A percentile compares a stretch with the other conserved stretches of the same genome.
Evolutionary conservation across 352 stramenopile genomes (phyloP).

Genomic region (Halophytophthora polymorphica): DNA sequence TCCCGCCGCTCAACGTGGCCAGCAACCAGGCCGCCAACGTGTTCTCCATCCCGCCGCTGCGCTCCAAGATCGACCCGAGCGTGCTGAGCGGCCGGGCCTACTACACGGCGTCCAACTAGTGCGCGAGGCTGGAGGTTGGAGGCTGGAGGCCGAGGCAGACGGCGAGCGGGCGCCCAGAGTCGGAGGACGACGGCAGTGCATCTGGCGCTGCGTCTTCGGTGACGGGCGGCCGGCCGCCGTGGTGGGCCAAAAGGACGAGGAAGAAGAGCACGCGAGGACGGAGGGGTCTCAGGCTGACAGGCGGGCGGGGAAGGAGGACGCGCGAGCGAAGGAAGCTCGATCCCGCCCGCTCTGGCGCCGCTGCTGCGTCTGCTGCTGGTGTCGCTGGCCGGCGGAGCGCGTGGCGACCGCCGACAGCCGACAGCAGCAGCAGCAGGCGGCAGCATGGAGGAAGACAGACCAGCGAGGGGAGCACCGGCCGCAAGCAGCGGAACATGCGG

Average conservation of each 20-base stretch:
- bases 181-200: no score
- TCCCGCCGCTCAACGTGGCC: slow-evolving; percentile 63
- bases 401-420: neutral
- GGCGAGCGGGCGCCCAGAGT: slow-evolving; percentile 7
- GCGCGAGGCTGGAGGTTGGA: neutral
- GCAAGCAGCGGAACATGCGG: slow-evolving; percentile 48
- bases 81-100: slow-evolving; percentile 48
- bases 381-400: neutral
- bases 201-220: no score
- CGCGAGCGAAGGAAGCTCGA: slow-evolving; percentile 31
- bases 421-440: no score
- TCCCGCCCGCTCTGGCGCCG: slow-evolving; percentile 11
- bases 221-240: slow-evolving; percentile 10
- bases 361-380: neutral
- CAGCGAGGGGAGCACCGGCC: slow-evolving; percentile 20
- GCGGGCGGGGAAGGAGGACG: no score
- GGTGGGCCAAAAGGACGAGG: slow-evolving; percentile 28
- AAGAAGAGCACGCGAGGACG: slow-evolving; percentile 27
- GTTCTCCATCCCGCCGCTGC: slow-evolving; percentile 68
- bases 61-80: slow-evolving; percentile 75
- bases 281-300: slow-evolving; percentile 22
- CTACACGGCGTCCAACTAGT: slow-evolving; percentile 51
- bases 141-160: slow-evolving; percentile 12
- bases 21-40: slow-evolving; percentile 26
- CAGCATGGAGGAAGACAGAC: no score